These are phyloP conservation scores for Chaetomium strumarium DNA, from an alignment of 2,329 filamentous ascomycete species.

Conservation along the genomic window DNA sequence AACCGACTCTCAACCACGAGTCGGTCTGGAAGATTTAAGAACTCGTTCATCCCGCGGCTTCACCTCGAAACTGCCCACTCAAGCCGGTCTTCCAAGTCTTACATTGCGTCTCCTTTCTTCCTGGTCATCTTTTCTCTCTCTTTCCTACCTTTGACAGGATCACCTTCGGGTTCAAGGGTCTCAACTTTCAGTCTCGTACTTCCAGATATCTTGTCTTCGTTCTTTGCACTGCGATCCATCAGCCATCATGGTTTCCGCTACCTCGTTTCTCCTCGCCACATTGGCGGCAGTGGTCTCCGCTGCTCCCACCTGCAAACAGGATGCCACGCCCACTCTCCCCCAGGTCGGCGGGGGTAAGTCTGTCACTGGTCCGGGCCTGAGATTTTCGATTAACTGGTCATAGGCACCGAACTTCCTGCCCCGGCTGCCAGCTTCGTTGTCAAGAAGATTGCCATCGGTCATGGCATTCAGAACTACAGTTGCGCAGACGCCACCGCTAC, in stretches of 20 bases:
- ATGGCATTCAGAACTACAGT: conserved; percentile 65
- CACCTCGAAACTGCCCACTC: conserved; percentile 10
- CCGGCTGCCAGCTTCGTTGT: conserved; percentile 37
- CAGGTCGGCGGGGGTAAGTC: conserved; percentile 17
- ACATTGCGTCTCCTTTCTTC: conserved; percentile 8
- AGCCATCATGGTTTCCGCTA: conserved; percentile 23
- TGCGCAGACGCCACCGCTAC: conserved; percentile 38
- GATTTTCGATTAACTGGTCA: not conserved
- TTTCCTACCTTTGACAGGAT: not conserved
- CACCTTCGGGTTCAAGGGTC: not conserved
- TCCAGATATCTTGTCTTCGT: not conserved
- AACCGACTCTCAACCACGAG: conserved; percentile 5
- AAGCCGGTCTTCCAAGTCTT: conserved; percentile 3
- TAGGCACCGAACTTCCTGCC: conserved; percentile 40
- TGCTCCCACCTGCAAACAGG: conserved; percentile 15
- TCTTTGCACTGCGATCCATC: not conserved
- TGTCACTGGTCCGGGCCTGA: too few species aligned
- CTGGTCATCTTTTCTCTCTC: not conserved
- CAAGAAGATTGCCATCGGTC: conserved; percentile 54
- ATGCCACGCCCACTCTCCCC: conserved; percentile 19
- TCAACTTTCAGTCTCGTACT: not conserved
- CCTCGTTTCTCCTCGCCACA: conserved; percentile 17
- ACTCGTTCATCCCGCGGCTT: conserved; percentile 9
- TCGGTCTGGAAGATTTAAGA: conserved; percentile 18
- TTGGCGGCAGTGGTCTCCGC: conserved; percentile 21